These are phyloP conservation scores for Neurospora cerealis DNA, from an alignment of 495 filamentous ascomycete species.

Conservation along the genomic window DNA sequence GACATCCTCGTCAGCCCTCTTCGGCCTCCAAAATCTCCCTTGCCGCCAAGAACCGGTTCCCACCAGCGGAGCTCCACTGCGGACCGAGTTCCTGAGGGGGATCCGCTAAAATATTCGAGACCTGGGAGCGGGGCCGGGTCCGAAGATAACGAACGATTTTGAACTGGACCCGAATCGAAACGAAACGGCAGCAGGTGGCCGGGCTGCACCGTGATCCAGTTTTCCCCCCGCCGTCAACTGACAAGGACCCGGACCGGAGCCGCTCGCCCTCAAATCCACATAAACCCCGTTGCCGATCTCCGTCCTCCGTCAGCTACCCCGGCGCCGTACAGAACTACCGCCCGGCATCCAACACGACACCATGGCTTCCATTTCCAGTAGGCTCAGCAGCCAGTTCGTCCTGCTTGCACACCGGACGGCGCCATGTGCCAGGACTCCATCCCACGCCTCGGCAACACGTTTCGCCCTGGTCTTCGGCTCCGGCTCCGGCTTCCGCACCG, in stretches of 20 bases:
- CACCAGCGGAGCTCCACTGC: neutral
- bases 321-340: neutral
- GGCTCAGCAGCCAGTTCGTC: conserved; percentile 6
- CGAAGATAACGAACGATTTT: neutral
- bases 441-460: neutral
- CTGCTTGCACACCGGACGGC: conserved; percentile 8
- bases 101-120: neutral
- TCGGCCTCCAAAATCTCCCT: neutral
- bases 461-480: neutral
- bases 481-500: neutral
- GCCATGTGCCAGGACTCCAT: conserved; percentile 4
- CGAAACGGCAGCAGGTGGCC: neutral
- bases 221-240: neutral
- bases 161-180: neutral
- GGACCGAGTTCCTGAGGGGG: neutral
- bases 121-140: neutral
- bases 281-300: neutral
- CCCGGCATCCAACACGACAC: neutral
- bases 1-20: neutral
- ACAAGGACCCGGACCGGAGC: neutral
- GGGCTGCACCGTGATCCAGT: neutral
- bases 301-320: neutral
- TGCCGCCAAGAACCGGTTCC: neutral
- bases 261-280: neutral
- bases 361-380: conserved; percentile 18